Evolutionary conservation across 2,329 filamentous ascomycete genomes (phyloP), one percentile per base, ranked within the genome.

Genomic region (Lecanicillium sp.): DNA sequence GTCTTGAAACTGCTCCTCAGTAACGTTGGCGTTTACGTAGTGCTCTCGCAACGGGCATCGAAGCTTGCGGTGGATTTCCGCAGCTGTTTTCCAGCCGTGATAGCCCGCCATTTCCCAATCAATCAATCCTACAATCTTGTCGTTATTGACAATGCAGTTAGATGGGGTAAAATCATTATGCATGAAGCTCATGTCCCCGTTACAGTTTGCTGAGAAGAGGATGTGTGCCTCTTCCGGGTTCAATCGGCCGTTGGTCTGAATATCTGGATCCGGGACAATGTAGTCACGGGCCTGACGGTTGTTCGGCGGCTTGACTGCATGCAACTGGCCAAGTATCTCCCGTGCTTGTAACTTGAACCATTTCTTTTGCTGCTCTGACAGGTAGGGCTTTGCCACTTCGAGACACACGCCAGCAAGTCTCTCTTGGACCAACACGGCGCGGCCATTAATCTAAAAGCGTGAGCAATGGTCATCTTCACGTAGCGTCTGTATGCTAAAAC

Each of bases 381-480:
- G 40, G 40, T 63, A 65, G n/a, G 48, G 55, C 52, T 49, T 58
- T 18, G 62, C 60, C 29, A 64, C 51, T 42, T 44, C 48, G 20
- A 65, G 45, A 9, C 46, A 46, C 33, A 63, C 55, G 13, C 60
- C 62, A 4, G 59, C 52, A 29, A 65, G 44, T 40, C 60, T 50
- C 48, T 64, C 55, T 38, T 65, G 60, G 30, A 65, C 44, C 0
- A 65, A 47, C 9, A 64, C 57, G 15, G 58, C 44, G 12, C 50
- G 46, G 33, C 51, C 53, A 40, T 59, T 51, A 29, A 64, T 58
- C 58, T 63, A 37, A 29, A 29, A 9, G 5, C 35, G 35, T 43
- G 25, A 46, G 29, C 29, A 35, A 30, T n/a, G 6, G 9, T 6
- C n/a, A 40, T n/a, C n/a, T n/a, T n/a, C n/a, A n/a, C n/a, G n/a